Percentiles rank a stretch among this genome's conserved stretches.
Conservation (phyloP, 225 moss, liverwort and hornwort species). For the Marchantia paleacea region DNA sequence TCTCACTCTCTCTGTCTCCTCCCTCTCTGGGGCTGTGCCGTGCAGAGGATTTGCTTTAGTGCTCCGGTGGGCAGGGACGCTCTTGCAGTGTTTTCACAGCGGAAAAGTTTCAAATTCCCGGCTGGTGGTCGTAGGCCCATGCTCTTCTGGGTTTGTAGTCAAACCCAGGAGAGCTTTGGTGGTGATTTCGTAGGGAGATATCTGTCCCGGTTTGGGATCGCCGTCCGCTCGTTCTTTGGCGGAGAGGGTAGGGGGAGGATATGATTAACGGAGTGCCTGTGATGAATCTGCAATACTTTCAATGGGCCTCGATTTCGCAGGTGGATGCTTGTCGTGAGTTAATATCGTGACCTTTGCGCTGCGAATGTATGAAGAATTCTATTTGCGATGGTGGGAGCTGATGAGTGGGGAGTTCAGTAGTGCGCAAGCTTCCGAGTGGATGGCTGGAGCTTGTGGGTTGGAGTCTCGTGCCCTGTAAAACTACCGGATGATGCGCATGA, state of each 20-base stretch:
- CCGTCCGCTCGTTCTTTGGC: not conserved
- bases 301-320: conserved; percentile 19
- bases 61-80: not conserved
- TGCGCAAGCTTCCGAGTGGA: not conserved
- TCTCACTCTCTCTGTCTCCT: too few relatives aligned
- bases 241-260: not conserved
- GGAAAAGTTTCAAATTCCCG: not conserved
- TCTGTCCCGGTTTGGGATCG: not conserved
- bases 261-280: not conserved
- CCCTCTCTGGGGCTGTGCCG: not conserved
- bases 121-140: not conserved
- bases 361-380: not conserved
- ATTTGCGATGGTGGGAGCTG: not conserved
- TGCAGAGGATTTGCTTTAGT: not conserved
- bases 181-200: not conserved
- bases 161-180: conserved; percentile 3
- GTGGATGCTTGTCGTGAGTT: conserved; percentile 19
- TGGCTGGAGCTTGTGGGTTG: not conserved
- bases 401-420: not conserved
- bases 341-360: conserved; percentile 1
- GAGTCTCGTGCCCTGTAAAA: too few relatives aligned
- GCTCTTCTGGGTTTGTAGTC: conserved; percentile 7
- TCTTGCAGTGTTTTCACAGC: not conserved
- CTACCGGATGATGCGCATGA: not conserved
- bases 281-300: conserved; percentile 12